These are phyloP conservation scores for Aureobasidium vineae DNA, from an alignment of 2,329 filamentous ascomycete species.

Conservation along the genomic window DNA sequence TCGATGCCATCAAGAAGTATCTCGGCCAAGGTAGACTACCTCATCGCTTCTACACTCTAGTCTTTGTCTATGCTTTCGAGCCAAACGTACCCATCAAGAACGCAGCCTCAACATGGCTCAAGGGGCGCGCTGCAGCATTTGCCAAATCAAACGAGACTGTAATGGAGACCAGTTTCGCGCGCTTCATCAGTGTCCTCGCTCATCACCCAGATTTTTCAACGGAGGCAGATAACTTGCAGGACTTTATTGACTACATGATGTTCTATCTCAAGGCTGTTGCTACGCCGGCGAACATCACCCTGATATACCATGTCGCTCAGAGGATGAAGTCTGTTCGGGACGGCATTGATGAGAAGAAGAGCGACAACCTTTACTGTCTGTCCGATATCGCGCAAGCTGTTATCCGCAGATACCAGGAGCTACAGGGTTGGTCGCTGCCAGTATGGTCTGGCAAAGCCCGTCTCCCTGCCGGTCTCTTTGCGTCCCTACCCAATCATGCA, in stretches of 20 bases:
- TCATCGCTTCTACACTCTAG: constrained; percentile 78
- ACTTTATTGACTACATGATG: constrained; percentile 84
- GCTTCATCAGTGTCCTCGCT: constrained; percentile 81
- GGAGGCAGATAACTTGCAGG: constrained; percentile 64
- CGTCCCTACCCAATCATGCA: constrained; percentile 69
- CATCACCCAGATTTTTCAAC: constrained; percentile 87
- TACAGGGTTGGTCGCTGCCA: constrained; percentile 81
- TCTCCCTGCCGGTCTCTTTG: constrained; percentile 76
- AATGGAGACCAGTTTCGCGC: constrained; percentile 77
- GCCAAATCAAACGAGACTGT: constrained; percentile 54
- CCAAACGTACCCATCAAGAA: constrained; percentile 70
- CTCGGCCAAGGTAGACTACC: constrained; percentile 69
- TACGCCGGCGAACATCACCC: constrained; percentile 78
- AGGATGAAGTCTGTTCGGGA: constrained; percentile 88
- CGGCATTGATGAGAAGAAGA: constrained; percentile 64
- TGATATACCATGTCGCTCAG: constrained; percentile 91
- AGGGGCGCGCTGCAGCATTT: constrained; percentile 71
- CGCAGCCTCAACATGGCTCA: constrained; percentile 82
- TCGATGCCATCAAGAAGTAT: constrained; percentile 87
- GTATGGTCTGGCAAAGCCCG: constrained; percentile 78
- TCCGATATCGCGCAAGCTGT: constrained; percentile 83
- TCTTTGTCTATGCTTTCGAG: constrained; percentile 91
- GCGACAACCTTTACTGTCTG: constrained; percentile 77
- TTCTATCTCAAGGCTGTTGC: constrained; percentile 84
- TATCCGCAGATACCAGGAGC: constrained; percentile 81